Base-by-base conservation (phyloP, 2,329 filamentous ascomycete genomes). In the Mariannaea elegans region DNA sequence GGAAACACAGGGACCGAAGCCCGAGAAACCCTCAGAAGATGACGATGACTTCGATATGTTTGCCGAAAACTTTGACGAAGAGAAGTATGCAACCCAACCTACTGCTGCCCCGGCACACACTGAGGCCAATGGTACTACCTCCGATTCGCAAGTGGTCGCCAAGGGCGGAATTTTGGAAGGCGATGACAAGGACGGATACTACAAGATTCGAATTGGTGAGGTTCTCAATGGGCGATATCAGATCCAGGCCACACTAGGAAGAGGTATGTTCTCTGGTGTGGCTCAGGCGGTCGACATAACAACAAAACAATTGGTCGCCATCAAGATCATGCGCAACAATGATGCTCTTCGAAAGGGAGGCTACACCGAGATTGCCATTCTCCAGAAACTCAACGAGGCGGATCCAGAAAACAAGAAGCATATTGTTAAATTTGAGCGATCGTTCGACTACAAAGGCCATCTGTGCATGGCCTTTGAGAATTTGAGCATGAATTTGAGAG, bases 281-380 rank as follows among this genome's bases (percentile, higher is more conserved):
- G 93, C 95, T 52, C 89, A 93, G 65, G 95, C 95, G 19, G 84
- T 87, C 63, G 94, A 97, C 76, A 85, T 90, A 19, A 87, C 87
- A 47, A 91, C 85, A 58, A 89, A 89, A 71, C 86, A 87, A 68
- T 76, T 91, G n/a, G 94, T 98, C 29, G 95, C 95, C 21, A 91
- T 99, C 83, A 99, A 99, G 79, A 95, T 99, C 70, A 97, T 98
- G 77, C 91, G 95, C 64, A 96, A 96, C 76, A 98, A 99, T 71
- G 94, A 97, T 72, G 91, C 92, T 12, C 90, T 97, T 75, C 86
- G 89, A 66, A 97, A 97, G 76, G 94, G 93, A 44, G 95, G 94
- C 18, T 89, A 93, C 76, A 97, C 95, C 59, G 95, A 99, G 75
- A 96, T 98, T 73, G 91, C 92, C 39, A 97, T 98, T 65, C 79